Conservation (phyloP, 2,329 filamentous ascomycete species). For the Botrytis paeoniae region DNA sequence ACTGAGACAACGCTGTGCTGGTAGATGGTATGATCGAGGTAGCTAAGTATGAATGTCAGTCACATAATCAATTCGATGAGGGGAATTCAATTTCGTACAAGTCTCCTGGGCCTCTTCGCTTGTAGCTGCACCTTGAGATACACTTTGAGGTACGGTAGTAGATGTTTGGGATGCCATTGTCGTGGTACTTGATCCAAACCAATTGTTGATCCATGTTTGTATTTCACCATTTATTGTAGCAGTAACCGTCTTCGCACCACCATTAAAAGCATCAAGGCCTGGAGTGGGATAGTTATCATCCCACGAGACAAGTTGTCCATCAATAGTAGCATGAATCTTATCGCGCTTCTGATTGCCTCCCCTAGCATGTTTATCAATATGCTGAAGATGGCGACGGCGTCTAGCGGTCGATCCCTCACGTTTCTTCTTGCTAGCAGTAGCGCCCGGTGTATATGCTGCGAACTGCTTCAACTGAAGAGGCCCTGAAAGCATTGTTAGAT, state of each 20-base stretch:
- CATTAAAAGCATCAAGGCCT: not conserved
- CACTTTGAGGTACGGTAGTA: not conserved
- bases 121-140: not conserved
- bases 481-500: slow-evolving; percentile 41
- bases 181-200: slow-evolving; percentile 7
- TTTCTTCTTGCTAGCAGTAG: slow-evolving; percentile 35
- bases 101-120: not conserved
- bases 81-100: not conserved
- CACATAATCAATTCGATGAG: not conserved
- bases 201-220: slow-evolving; percentile 18
- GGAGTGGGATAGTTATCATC: slow-evolving; percentile 24
- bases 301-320: slow-evolving; percentile 32
- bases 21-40: not conserved
- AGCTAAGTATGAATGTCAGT: not conserved
- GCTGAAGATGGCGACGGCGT: slow-evolving; percentile 28
- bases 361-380: slow-evolving; percentile 37
- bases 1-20: not conserved
- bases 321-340: slow-evolving; percentile 36
- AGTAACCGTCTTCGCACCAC: not conserved
- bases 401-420: slow-evolving; percentile 38
- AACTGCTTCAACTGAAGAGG: slow-evolving; percentile 65
- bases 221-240: slow-evolving; percentile 16
- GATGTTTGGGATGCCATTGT: not conserved
- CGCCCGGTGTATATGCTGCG: slow-evolving; percentile 62
- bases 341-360: slow-evolving; percentile 38